These are phyloP conservation scores for Fraxinus nigra DNA, from an alignment of 305 asterid species.

Conservation along the genomic window DNA sequence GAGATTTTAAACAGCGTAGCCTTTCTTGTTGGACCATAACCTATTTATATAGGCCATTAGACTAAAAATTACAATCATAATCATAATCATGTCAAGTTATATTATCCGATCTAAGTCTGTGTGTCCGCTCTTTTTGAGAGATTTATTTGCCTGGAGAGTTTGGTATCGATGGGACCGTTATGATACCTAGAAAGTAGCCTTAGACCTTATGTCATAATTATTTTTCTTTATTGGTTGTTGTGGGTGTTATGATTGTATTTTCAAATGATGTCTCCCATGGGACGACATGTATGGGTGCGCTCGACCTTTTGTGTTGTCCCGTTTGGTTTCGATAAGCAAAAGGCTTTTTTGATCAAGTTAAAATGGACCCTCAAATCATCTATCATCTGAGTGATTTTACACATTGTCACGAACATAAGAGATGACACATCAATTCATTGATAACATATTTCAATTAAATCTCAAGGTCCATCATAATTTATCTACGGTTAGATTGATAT, in stretches of 20 bases:
- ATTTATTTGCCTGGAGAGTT: background rate
- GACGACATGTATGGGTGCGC: background rate
- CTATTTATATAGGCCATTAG: background rate
- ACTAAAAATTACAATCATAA: no score
- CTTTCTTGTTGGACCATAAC: background rate
- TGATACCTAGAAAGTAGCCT: background rate
- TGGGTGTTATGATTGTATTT: no score
- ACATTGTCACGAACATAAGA: background rate
- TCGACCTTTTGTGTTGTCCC: background rate
- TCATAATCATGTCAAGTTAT: background rate
- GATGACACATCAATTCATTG: background rate
- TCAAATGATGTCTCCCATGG: no score
- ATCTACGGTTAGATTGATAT: background rate
- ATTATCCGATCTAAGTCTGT: background rate
- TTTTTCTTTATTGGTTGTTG: background rate
- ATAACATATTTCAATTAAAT: no score
- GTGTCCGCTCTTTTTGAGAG: background rate
- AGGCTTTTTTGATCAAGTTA: background rate
- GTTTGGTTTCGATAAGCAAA: background rate
- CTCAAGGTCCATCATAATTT: no score
- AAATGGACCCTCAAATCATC: background rate
- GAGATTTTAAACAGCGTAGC: background rate
- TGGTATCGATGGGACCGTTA: background rate
- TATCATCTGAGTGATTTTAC: background rate
- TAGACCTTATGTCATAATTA: background rate